Evolutionary conservation across 345 rosid genomes (phyloP).

Genomic region (Syzygium aqueum): DNA sequence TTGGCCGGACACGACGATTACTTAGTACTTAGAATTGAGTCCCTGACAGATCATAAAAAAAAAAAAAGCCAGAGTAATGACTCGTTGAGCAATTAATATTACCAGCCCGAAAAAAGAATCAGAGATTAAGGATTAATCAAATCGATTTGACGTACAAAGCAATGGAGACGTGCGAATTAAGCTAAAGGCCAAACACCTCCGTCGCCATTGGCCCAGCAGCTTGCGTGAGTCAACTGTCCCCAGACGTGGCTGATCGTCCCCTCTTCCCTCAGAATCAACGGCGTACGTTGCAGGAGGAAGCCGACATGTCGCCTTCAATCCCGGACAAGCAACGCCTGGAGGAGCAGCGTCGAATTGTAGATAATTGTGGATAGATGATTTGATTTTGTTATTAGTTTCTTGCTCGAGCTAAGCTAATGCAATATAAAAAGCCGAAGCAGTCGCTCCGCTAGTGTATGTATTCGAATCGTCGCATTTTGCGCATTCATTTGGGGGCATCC

Average conservation of each 20-base stretch:
- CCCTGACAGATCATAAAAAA: not conserved
- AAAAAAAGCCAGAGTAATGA: not conserved
- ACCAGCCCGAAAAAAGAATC: not conserved
- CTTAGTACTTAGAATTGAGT: not conserved
- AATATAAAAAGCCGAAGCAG: too few species aligned
- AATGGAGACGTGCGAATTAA: not conserved
- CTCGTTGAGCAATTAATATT: not conserved
- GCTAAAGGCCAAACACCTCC: not conserved
- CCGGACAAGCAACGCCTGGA: not conserved
- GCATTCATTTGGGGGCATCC: not conserved
- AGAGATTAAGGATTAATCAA: not conserved
- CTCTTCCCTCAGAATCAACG: not conserved
- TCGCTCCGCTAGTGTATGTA: not conserved
- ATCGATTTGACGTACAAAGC: not conserved
- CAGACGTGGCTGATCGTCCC: not conserved
- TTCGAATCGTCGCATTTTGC: not conserved
- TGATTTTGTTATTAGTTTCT: not conserved
- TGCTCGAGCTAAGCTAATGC: not conserved
- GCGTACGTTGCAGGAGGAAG: not conserved
- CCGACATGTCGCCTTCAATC: not conserved
- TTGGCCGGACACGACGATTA: not conserved
- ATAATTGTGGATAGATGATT: rapidly evolving
- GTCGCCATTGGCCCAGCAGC: not conserved
- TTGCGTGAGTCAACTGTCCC: not conserved
- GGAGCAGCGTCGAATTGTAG: not conserved